phyloP scores from a whole-genome alignment of 106 monocot genomes.

The Acorus calamus region DNA sequence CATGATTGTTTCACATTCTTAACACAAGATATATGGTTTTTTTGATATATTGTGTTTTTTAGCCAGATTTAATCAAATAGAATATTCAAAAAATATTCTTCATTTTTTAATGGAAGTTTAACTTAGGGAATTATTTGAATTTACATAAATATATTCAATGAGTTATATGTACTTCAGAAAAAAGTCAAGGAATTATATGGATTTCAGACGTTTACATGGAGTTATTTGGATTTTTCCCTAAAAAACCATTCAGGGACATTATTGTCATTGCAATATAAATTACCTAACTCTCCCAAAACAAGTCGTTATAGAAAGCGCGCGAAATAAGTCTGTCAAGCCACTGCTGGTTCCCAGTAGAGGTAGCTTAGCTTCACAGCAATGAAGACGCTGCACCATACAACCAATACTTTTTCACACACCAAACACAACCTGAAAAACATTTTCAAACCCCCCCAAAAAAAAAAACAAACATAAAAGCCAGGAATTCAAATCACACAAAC shows the following conservation, averaged over 20 bases:
- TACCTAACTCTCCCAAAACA: slow-evolving; percentile 3
- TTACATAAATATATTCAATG: too few relatives aligned
- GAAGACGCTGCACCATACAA: slow-evolving; percentile 63
- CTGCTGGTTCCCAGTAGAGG: not conserved
- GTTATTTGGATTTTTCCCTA: not conserved
- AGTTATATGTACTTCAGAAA: too few relatives aligned
- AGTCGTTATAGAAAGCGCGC: not conserved
- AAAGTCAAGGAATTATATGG: too few relatives aligned
- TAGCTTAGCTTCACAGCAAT: slow-evolving; percentile 73
- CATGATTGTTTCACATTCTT: too few relatives aligned
- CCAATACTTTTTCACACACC: slow-evolving; percentile 9
- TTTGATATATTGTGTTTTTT: too few relatives aligned
- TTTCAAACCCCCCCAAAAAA: not conserved
- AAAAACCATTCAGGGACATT: not conserved
- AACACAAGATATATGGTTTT: too few relatives aligned
- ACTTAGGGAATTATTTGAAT: too few relatives aligned
- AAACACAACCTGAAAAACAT: not conserved
- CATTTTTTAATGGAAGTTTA: too few relatives aligned
- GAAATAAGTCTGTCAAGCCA: not conserved
- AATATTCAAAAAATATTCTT: too few relatives aligned
- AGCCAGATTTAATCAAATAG: too few relatives aligned
- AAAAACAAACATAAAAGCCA: slow-evolving; percentile 7
- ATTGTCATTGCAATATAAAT: not conserved
- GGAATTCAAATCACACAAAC: slow-evolving; percentile 31
- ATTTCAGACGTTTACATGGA: not conserved